These are phyloP conservation scores for Cicer cuneatum DNA, from an alignment of 306 rosid genomes.

Conservation along the genomic window DNA sequence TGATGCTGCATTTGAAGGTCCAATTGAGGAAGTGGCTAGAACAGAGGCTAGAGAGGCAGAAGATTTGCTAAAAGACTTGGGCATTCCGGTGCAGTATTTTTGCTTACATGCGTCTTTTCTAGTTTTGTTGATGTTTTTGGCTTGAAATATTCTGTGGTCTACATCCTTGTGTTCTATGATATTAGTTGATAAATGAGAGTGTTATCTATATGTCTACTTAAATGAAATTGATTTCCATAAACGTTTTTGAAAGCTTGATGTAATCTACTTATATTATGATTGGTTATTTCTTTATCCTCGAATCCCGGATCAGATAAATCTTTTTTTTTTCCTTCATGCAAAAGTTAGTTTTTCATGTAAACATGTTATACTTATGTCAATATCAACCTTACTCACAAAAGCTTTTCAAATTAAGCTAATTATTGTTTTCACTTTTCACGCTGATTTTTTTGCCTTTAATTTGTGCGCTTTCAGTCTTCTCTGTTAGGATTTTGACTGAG, in stretches of 20 bases:
- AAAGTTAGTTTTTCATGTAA: neutral
- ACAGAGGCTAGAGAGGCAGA: conserved; percentile 83
- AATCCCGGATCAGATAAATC: neutral
- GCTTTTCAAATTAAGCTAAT: conserved; percentile 32
- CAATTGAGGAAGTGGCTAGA: conserved; percentile 91
- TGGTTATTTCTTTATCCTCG: neutral
- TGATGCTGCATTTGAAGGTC: conserved; percentile 75
- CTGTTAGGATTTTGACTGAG: conserved; percentile 29
- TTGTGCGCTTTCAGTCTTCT: neutral
- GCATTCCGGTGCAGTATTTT: conserved; percentile 72
- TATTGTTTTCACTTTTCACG: conserved; percentile 14
- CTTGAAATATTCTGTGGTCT: conserved; percentile 18
- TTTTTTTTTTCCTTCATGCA: conserved; percentile 10
- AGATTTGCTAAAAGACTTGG: conserved; percentile 76
- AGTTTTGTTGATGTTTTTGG: conserved; percentile 36
- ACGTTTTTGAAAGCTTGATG: neutral
- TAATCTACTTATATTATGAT: conserved; percentile 2
- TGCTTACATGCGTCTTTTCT: conserved; percentile 21
- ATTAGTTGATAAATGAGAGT: conserved; percentile 13
- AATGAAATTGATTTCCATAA: too few relatives aligned
- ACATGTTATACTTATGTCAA: conserved; percentile 19
- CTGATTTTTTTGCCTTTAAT: conserved; percentile 16
- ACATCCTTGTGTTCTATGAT: neutral
- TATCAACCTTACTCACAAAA: conserved; percentile 27
- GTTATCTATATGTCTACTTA: neutral